Evolutionary conservation across 345 rosid species (phyloP), one percentile per base, ranked within the genome.

Genomic region (Aquilaria yunnanensis): DNA sequence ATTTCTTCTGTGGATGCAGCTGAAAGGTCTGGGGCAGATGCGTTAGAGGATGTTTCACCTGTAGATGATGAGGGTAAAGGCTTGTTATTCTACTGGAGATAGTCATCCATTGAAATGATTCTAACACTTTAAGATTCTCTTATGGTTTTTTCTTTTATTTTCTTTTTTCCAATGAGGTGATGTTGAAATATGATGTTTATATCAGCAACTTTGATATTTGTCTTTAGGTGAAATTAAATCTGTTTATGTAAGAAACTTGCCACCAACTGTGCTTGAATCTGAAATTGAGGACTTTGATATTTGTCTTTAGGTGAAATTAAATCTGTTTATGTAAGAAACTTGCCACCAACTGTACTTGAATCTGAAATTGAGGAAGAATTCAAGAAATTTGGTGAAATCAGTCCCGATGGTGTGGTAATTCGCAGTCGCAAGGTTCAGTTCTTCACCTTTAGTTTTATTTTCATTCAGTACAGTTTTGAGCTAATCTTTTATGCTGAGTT

Each of bases 301-400:
- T 23, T 23, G 23, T 23, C 58, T 70, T 58, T 67, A 87, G 94
- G 77, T 64, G 94, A 84, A 56, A 72, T 84, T 72, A 82, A 74
- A 67, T 87, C 94, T 7, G 85, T 84, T 23, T 84, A 84, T 48
- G 94, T 87, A 62, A 75, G 82, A 65, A 87, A 84, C 76, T 77
- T 87, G 74, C 77, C 67, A 9, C 65, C 85, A 51, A 65, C 70
- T 32, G 79, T 77, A 48, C 78, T 85, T 54, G 90, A 79, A 63
- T 73, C 74, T 67, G 94, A 87, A 68, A 87, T 87, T 59, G 85
- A 72, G 68, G 88, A 75, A 81, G 90, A 84, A 81, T 87, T 87
- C 69, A 70, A 32, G 68, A 80, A 79, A 55, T 87, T 84, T 72
- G 90, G 94, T 57, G 75, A 67, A 63, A 75, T 87, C 62, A 75